Conservation (phyloP, 495 filamentous ascomycete species). For the Penicillium diatomitis region DNA sequence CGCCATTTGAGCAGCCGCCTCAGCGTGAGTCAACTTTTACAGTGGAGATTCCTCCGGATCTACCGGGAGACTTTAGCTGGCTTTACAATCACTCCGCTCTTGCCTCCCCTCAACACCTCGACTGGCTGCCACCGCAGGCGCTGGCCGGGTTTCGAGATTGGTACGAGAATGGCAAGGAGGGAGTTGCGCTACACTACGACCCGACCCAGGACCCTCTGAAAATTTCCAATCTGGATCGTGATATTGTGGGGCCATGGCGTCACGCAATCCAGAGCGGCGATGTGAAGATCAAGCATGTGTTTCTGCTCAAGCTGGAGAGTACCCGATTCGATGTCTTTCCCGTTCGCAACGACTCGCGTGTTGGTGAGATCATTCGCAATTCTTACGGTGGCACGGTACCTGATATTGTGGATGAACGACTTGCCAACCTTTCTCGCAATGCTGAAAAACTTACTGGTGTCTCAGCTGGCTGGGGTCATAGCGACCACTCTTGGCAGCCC, state of each 20-base stretch:
- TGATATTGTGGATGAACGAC: slow-evolving; percentile 15
- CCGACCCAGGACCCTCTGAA: slow-evolving; percentile 28
- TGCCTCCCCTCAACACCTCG: slow-evolving; percentile 6
- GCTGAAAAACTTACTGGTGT: slow-evolving; percentile 26
- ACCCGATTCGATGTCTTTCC: slow-evolving; percentile 38
- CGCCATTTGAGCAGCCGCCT: slow-evolving; percentile 9
- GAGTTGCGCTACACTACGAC: slow-evolving; percentile 21
- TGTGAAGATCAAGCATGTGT: slow-evolving; percentile 28
- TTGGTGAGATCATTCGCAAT: slow-evolving; percentile 14
- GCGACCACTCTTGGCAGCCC: slow-evolving; percentile 9
- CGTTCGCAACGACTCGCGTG: slow-evolving; percentile 23
- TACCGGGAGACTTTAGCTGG: slow-evolving; percentile 16
- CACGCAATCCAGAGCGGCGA: slow-evolving; percentile 19
- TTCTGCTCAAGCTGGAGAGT: slow-evolving; percentile 34
- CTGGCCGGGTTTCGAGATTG: slow-evolving; percentile 21
- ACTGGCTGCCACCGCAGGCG: slow-evolving; percentile 16
- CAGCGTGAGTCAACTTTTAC: slow-evolving; percentile 1
- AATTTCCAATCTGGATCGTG: slow-evolving; percentile 30
- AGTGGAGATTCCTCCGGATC: slow-evolving; percentile 4
- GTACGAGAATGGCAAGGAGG: slow-evolving; percentile 8
- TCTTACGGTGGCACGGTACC: slow-evolving; percentile 19
- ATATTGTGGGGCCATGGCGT: slow-evolving; percentile 19
- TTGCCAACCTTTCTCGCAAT: slow-evolving; percentile 25
- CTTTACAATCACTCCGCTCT: slow-evolving; percentile 17
- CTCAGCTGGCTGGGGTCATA: slow-evolving; percentile 9